A percentile compares a stretch with the other conserved stretches of the same genome.
Conservation (phyloP, 2,329 filamentous ascomycete species). For the Pseudogymnoascus sp. region DNA sequence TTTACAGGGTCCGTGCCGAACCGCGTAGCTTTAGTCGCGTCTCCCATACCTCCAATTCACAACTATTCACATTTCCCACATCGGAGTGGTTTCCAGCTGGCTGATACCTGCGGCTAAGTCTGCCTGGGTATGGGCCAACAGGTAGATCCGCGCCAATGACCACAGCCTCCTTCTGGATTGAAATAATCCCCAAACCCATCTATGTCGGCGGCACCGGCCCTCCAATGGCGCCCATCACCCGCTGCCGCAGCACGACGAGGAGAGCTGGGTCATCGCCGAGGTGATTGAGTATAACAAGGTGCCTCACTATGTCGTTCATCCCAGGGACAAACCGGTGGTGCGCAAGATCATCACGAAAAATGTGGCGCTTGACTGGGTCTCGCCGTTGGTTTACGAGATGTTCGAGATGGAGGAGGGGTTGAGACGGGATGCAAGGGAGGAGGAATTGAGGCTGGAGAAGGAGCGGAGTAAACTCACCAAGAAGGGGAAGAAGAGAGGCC, state of each 20-base stretch:
- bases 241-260: conserved; percentile 42
- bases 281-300: conserved; percentile 41
- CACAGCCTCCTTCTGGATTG: conserved; percentile 20
- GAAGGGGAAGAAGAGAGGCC: not conserved
- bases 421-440: not conserved
- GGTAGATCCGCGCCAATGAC: conserved; percentile 8
- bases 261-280: conserved; percentile 47
- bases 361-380: conserved; percentile 51
- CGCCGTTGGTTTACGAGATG: conserved; percentile 47
- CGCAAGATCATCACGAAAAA: conserved; percentile 46
- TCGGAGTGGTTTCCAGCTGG: conserved; percentile 8
- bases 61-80: not conserved
- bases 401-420: conserved; percentile 41
- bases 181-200: conserved; percentile 26
- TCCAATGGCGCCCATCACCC: conserved; percentile 39
- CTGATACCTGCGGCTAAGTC: conserved; percentile 10
- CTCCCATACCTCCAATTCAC: not conserved
- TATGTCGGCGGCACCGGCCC: conserved; percentile 40
- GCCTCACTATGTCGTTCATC: conserved; percentile 23
- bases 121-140: conserved; percentile 9
- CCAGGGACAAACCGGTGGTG: conserved; percentile 32
- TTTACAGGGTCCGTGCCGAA: not conserved
- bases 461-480: not conserved
- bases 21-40: not conserved
- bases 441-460: not conserved